These are phyloP conservation scores for Fraxinus baroniana DNA, from an alignment of 305 asterid genomes.

Conservation along the genomic window DNA sequence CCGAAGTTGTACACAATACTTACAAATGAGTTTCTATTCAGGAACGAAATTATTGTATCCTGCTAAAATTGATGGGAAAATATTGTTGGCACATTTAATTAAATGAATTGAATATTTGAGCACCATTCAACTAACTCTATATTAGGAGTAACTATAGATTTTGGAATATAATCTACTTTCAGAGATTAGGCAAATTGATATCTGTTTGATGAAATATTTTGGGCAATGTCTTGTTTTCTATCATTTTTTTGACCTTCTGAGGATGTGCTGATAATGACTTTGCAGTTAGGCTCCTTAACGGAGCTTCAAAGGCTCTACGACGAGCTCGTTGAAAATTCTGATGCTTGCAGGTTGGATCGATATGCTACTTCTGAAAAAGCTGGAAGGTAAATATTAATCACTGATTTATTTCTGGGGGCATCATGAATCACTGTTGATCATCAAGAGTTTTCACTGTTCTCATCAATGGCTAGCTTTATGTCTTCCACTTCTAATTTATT, in stretches of 20 bases:
- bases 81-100: background rate
- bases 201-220: background rate
- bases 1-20: background rate
- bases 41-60: background rate
- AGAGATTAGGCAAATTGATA: background rate
- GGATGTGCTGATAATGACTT: constrained; percentile 28
- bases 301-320: constrained; percentile 87
- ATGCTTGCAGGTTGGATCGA: constrained; percentile 77
- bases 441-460: background rate
- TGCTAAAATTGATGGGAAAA: background rate
- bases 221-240: background rate
- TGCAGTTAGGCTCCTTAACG: constrained; percentile 78
- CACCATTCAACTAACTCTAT: background rate
- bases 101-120: constrained; percentile 15
- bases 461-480: constrained; percentile 4
- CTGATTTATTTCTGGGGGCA: background rate
- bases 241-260: background rate
- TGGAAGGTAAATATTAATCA: constrained; percentile 48
- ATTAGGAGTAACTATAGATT: background rate
- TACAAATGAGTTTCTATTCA: background rate
- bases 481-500: background rate
- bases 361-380: constrained; percentile 69
- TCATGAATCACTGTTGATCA: background rate
- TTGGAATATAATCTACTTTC: background rate
- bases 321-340: constrained; percentile 72